Base-by-base conservation (phyloP, 2,329 filamentous ascomycete species). In the Exophiala bonariae region DNA sequence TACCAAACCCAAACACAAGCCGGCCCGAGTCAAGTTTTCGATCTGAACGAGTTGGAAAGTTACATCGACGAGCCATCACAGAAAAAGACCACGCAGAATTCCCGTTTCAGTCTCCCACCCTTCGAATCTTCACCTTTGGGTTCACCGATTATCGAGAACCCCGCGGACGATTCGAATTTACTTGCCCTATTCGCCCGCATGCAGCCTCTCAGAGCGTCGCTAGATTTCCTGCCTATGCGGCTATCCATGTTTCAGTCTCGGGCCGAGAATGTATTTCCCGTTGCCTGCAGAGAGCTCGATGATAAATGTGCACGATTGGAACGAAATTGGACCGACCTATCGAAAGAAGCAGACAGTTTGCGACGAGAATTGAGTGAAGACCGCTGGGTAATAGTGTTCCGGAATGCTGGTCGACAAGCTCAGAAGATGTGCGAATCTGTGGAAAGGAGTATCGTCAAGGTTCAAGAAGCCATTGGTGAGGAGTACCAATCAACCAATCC, bases 341-440 rank as follows among this genome's bases (percentile, higher is more conserved):
- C 96, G 66, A 83, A 83, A 52, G 93, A 99, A 64, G 91, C 92
- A 8, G 91, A 97, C 62, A 87, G 87, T 1, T 69, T 99, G 37
- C 81, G 91, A 54, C 87, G 90, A 64, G 93, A 99, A 65, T 75
- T 99, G 3, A 90, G 90, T 20, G 93, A 99, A 65, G 93, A 99
- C 63, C 85, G 90, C 47, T 99, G 93, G 93, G 85, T 99, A 34
- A 79, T 95, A 43, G 91, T 97, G 28, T 99, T 99, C 72, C 83
- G 92, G 47, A 92, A 93, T 56, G 93, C 93, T 13, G 91, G 90
- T 11, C 80, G 86, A 47, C 90, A 96, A 68, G 92, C 93, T 3
- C 83, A 93, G 58, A 96, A 96, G 72, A 96, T 99, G 90, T 92
- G 89, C 63, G 89, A 96, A 58, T 96, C 91, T 3, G 89, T 97